These are phyloP conservation scores for Trametes meyenii DNA, from an alignment of 768 basidiomycete species.

Conservation along the genomic window DNA sequence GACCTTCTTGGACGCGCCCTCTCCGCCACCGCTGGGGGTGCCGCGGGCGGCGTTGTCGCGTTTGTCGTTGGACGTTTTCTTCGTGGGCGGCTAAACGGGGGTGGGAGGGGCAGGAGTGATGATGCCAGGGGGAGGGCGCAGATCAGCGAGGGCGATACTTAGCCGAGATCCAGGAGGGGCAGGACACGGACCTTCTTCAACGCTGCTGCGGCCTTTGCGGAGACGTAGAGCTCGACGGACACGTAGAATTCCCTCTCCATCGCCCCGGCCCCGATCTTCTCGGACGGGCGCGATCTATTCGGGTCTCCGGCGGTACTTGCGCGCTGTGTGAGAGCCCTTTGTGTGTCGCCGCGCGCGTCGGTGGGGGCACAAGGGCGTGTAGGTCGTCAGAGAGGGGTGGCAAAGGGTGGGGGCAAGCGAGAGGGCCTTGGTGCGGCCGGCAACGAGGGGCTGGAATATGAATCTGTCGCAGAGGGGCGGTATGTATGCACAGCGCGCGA, in stretches of 20 bases:
- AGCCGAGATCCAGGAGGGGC: conserved; percentile 16
- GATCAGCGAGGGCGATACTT: background rate
- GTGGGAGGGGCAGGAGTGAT: background rate
- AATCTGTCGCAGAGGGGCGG: background rate
- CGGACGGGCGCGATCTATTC: conserved; percentile 17
- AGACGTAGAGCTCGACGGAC: conserved; percentile 64
- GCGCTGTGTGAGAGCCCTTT: background rate
- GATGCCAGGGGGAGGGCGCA: background rate
- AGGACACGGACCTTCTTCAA: conserved; percentile 56
- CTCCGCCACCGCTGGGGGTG: conserved; percentile 39
- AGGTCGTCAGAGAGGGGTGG: background rate
- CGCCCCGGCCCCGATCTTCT: conserved; percentile 8
- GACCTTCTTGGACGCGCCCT: conserved; percentile 53
- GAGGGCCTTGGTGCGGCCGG: background rate
- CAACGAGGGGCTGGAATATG: background rate
- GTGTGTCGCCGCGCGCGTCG: background rate
- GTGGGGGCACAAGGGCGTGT: background rate
- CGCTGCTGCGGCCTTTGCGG: conserved; percentile 49
- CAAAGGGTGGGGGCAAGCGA: background rate
- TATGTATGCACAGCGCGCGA: conserved; percentile 14
- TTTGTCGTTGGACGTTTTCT: conserved; percentile 59
- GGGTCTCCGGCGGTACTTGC: conserved; percentile 1
- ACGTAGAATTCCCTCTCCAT: conserved; percentile 56
- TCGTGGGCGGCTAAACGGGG: conserved; percentile 45
- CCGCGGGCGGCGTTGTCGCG: conserved; percentile 41